Percentiles rank a stretch among this genome's conserved stretches.
Evolutionary conservation across 2,329 filamentous ascomycete genomes (phyloP).

Genomic region (Pyricularia grisea): DNA sequence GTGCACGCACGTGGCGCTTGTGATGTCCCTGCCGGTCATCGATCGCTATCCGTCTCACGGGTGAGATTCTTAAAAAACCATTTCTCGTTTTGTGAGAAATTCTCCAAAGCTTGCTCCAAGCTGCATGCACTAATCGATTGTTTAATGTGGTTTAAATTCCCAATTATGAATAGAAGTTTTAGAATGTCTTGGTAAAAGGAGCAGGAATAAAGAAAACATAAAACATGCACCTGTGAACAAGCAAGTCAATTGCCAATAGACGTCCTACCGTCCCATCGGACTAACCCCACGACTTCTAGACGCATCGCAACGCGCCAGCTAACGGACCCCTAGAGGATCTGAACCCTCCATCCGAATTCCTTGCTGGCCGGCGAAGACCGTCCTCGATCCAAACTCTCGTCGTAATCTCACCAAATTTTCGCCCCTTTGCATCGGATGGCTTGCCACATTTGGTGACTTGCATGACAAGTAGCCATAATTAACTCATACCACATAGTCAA

Average conservation of each 20-base stretch:
- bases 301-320: neutral
- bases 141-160: neutral
- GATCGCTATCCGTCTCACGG: neutral
- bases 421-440: neutral
- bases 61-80: neutral
- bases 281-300: neutral
- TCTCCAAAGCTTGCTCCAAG: neutral
- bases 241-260: neutral
- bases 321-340: neutral
- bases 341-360: neutral
- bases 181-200: neutral
- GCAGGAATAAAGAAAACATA: neutral
- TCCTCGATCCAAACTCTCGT: neutral
- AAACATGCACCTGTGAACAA: neutral
- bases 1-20: neutral
- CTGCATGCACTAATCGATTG: neutral
- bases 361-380: neutral
- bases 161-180: neutral
- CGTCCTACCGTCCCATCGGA: neutral
- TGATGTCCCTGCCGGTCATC: neutral
- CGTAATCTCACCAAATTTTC: neutral
- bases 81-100: neutral
- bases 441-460: neutral
- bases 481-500: too few species aligned
- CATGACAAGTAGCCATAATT: neutral